Evolutionary conservation across 2,329 filamentous ascomycete genomes (phyloP).

Genomic region (Monilinia polystroma): DNA sequence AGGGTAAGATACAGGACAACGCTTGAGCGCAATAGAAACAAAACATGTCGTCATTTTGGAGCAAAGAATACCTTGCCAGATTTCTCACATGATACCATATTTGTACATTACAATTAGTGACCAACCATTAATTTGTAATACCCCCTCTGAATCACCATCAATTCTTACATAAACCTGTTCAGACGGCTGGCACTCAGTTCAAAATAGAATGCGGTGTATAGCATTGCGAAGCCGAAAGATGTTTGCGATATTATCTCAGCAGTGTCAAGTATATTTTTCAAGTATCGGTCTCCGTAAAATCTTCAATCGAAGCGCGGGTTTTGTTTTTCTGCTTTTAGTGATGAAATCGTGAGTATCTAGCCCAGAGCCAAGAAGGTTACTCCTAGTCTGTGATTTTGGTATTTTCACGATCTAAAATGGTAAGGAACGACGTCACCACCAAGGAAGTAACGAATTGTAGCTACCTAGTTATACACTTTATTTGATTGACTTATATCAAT

Average conservation of each 20-base stretch:
- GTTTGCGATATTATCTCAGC: background rate
- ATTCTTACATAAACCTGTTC: background rate
- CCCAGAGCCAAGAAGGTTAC: too few species aligned
- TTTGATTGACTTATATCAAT: too few species aligned
- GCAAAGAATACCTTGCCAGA: too few species aligned
- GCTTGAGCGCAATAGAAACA: too few species aligned
- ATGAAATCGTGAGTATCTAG: background rate
- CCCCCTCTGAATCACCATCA: background rate
- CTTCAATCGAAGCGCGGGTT: background rate
- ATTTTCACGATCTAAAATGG: too few species aligned
- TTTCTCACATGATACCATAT: background rate
- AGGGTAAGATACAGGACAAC: background rate
- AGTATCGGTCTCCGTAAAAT: background rate
- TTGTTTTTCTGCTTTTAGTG: background rate
- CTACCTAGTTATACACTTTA: too few species aligned
- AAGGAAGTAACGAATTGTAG: too few species aligned
- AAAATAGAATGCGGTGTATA: background rate
- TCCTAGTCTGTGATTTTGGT: too few species aligned
- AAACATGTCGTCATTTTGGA: too few species aligned
- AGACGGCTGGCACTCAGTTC: background rate
- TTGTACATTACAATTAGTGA: background rate
- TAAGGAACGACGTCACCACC: too few species aligned
- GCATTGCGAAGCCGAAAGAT: background rate
- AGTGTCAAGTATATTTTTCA: background rate
- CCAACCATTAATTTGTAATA: background rate